phyloP scores from a whole-genome alignment of 805 yeast species.

The Lachancea lanzarotensis region DNA sequence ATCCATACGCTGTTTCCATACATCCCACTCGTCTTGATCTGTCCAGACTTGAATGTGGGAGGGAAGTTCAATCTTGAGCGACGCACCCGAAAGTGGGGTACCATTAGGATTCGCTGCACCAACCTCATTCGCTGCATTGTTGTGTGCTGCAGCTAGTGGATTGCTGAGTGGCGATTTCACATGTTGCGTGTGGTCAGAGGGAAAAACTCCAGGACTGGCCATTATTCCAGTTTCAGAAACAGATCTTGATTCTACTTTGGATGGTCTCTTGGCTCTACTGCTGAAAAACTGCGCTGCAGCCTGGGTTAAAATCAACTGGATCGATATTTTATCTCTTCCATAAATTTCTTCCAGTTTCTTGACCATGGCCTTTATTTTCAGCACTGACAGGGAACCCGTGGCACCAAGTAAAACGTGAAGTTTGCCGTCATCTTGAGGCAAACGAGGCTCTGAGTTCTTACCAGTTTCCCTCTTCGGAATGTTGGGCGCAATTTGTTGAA shows the following conservation, averaged over 20 bases:
- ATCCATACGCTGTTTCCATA: constrained; percentile 77
- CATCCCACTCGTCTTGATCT: constrained; percentile 89
- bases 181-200: not conserved
- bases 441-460: constrained; percentile 51
- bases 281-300: constrained; percentile 72
- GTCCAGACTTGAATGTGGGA: constrained; percentile 82
- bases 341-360: constrained; percentile 76
- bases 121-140: not conserved
- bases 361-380: constrained; percentile 71
- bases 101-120: not conserved
- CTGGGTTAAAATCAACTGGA: constrained; percentile 79
- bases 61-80: constrained; percentile 47
- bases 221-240: constrained; percentile 9
- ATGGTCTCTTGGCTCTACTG: constrained; percentile 15
- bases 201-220: not conserved
- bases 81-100: constrained; percentile 13
- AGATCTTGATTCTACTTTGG: constrained; percentile 12
- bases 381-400: constrained; percentile 82
- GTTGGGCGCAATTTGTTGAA: constrained; percentile 16
- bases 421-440: constrained; percentile 80
- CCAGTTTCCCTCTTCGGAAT: constrained; percentile 37
- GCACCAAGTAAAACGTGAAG: constrained; percentile 80
- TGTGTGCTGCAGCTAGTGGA: constrained; percentile 2
- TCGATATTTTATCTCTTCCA: constrained; percentile 65
- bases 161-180: not conserved